Percentiles rank a stretch among this genome's conserved stretches.
These are phyloP conservation scores for Globisporangium irregulare DNA, from an alignment of 352 stramenopile species.

Conservation along the genomic window DNA sequence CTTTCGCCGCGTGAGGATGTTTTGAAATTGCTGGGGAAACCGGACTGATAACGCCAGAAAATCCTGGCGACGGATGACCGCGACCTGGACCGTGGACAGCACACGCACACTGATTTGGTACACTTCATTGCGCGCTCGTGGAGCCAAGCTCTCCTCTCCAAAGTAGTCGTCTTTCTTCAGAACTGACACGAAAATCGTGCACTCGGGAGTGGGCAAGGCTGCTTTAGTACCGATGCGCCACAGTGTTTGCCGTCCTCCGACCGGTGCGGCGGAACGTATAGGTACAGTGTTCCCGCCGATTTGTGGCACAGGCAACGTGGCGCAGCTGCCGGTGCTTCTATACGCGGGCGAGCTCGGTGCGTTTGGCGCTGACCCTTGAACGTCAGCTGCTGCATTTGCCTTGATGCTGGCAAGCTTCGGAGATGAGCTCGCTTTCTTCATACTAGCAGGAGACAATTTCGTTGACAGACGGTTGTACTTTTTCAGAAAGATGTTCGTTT, in stretches of 20 bases:
- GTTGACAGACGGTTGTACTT: conserved; percentile 3
- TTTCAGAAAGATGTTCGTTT: not conserved
- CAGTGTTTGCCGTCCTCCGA: not conserved
- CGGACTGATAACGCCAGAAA: conserved; percentile 36
- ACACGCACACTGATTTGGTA: conserved; percentile 62
- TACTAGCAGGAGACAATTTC: not conserved
- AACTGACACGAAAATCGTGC: conserved; percentile 43
- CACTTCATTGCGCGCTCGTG: conserved; percentile 20
- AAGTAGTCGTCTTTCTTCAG: conserved; percentile 60
- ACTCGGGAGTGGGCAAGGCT: not conserved
- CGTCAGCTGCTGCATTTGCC: not conserved
- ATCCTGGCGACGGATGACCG: conserved; percentile 42
- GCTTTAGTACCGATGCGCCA: conserved; percentile 8
- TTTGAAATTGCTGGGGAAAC: conserved; percentile 39
- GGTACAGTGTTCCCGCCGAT: not conserved
- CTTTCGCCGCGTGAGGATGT: conserved; percentile 20
- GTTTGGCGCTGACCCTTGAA: not conserved
- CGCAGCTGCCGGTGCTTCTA: too few species aligned
- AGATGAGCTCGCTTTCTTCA: not conserved
- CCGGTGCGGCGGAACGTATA: not conserved
- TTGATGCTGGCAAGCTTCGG: not conserved
- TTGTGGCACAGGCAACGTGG: not conserved
- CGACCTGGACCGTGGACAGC: conserved; percentile 45
- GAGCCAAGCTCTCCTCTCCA: conserved; percentile 51
- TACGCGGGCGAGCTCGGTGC: not conserved